Evolutionary conservation across 2,329 filamentous ascomycete species (phyloP).

Genomic region (Colletotrichum eremochloae): DNA sequence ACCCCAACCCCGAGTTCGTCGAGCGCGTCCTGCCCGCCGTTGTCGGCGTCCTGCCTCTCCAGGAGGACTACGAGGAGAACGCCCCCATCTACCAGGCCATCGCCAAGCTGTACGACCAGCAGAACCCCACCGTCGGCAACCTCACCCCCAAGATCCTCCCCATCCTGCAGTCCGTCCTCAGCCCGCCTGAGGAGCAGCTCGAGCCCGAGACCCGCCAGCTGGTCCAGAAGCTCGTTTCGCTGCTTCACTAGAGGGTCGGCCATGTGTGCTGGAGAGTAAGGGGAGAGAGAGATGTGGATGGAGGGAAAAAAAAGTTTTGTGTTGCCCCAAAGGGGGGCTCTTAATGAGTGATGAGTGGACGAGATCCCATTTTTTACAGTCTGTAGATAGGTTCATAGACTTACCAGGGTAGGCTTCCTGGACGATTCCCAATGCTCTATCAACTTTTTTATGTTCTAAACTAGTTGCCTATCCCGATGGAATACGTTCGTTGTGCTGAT

Average conservation of each 20-base stretch:
- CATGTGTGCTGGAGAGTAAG: background rate
- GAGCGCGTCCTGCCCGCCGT: conserved; percentile 85
- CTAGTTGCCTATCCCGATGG: background rate
- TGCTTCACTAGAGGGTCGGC: conserved; percentile 46
- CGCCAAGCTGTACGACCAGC: conserved; percentile 82
- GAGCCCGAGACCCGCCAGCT: conserved; percentile 77
- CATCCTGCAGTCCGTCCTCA: conserved; percentile 80
- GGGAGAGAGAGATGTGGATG: background rate
- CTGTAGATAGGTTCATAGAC: conserved; percentile 42
- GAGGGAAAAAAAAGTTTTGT: conserved; percentile 17
- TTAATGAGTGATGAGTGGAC: conserved; percentile 43
- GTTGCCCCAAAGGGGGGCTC: conserved; percentile 32
- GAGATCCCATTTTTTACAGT: conserved; percentile 40
- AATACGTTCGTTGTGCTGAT: background rate
- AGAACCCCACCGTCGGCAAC: conserved; percentile 77
- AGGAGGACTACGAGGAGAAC: conserved; percentile 97
- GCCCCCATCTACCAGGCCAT: conserved; percentile 93
- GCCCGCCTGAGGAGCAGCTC: conserved; percentile 80
- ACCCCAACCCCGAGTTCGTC: conserved; percentile 86
- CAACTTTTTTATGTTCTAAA: conserved; percentile 19
- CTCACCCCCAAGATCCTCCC: conserved; percentile 78
- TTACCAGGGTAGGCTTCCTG: conserved; percentile 35
- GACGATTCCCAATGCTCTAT: conserved; percentile 41
- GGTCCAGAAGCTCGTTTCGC: conserved; percentile 73
- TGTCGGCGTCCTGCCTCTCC: conserved; percentile 83